phyloP scores from a whole-genome alignment of 2,329 filamentous ascomycete species.

The Balansia obtecta region DNA sequence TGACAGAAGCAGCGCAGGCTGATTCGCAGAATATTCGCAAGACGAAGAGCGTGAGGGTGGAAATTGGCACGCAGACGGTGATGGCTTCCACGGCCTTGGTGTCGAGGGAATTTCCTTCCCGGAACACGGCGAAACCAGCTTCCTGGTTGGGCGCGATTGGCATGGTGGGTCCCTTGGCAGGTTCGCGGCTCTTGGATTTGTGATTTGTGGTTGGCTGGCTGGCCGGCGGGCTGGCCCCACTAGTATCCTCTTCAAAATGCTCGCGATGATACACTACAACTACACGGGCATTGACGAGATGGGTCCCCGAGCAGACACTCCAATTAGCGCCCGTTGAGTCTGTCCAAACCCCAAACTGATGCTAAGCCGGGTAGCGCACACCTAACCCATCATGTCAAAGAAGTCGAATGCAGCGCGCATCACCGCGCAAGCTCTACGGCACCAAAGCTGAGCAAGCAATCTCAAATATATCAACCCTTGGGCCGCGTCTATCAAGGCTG shows the following conservation, averaged over 20 bases:
- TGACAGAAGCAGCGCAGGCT: not conserved
- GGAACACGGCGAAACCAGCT: constrained; percentile 10
- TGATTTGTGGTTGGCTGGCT: not conserved
- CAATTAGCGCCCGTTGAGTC: too few relatives aligned
- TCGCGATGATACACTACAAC: too few relatives aligned
- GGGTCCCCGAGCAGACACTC: too few relatives aligned
- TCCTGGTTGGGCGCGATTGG: constrained; percentile 5
- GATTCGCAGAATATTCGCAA: not conserved
- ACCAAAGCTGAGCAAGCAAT: too few relatives aligned
- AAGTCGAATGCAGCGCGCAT: not conserved
- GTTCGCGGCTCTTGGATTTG: not conserved
- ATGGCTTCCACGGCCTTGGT: constrained; percentile 5
- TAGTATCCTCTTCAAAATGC: constrained; percentile 6
- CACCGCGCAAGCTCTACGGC: not conserved
- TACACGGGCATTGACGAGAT: too few relatives aligned
- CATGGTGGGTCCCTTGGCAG: constrained; percentile 3
- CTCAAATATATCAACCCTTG: too few relatives aligned
- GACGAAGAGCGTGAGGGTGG: not conserved
- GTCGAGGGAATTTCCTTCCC: constrained; percentile 12
- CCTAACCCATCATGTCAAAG: not conserved
- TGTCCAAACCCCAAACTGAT: too few relatives aligned
- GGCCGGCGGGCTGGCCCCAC: constrained; percentile 1
- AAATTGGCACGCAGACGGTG: constrained; percentile 2
- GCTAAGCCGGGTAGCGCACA: not conserved
- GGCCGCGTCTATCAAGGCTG: too few relatives aligned